Evolutionary conservation across 805 yeast species (phyloP).

Genomic region (Tetrapisispora phaffii): DNA sequence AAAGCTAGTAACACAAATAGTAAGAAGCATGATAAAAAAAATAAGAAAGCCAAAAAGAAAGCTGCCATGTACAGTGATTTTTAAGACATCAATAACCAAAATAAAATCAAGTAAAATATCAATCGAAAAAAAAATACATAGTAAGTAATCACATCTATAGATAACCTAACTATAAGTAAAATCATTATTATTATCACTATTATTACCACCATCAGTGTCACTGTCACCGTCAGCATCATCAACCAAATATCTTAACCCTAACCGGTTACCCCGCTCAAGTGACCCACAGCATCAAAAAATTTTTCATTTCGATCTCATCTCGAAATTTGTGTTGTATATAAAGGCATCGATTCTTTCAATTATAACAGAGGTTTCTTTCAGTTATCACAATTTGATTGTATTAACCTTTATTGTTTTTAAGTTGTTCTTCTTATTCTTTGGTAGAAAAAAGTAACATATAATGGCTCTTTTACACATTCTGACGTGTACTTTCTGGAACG

Average conservation of each 20-base stretch:
- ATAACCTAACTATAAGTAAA: neutral
- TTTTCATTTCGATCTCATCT: too few species aligned
- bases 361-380: neutral
- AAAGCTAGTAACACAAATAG: slow-evolving; percentile 30
- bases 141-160: too few species aligned
- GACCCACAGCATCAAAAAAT: too few species aligned
- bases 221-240: too few species aligned
- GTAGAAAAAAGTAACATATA: neutral
- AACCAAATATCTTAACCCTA: too few species aligned
- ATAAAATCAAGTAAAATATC: neutral
- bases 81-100: neutral
- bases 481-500: slow-evolving; percentile 9
- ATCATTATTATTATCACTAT: neutral
- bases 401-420: too few species aligned
- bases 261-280: too few species aligned
- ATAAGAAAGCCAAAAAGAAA: slow-evolving; percentile 57
- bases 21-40: slow-evolving; percentile 59
- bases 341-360: neutral
- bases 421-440: neutral
- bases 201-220: too few species aligned
- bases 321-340: neutral
- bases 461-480: slow-evolving; percentile 19
- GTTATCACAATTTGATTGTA: neutral
- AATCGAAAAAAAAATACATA: too few species aligned
- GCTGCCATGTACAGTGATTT: slow-evolving; percentile 15